Evolutionary conservation across 345 rosid genomes (phyloP).

Genomic region (Euphorbia pulcherrima): DNA sequence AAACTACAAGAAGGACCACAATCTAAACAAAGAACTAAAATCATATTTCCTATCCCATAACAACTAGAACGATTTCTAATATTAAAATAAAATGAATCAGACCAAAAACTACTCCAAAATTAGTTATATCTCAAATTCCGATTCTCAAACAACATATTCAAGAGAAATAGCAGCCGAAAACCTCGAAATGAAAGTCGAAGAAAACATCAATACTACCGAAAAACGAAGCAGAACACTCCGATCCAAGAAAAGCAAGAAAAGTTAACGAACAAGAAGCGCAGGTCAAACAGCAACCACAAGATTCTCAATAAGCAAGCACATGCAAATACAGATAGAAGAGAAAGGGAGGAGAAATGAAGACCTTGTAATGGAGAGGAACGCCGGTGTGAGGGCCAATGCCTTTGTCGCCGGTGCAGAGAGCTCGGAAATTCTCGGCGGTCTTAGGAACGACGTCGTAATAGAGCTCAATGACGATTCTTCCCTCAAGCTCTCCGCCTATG

Average conservation of each 20-base stretch:
- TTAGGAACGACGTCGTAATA: conserved; percentile 75
- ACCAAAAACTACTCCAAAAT: no score
- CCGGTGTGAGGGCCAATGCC: conserved; percentile 77
- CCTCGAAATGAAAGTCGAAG: not conserved
- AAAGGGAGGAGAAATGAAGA: conserved; percentile 12
- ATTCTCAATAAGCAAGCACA: not conserved
- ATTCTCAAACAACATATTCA: not conserved
- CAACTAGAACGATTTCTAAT: no score
- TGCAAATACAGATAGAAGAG: not conserved
- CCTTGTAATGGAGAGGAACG: conserved; percentile 88
- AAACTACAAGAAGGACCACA: not conserved
- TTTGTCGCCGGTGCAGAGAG: conserved; percentile 90
- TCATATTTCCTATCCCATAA: no score
- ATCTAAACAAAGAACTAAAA: not conserved
- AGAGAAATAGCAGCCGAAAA: not conserved
- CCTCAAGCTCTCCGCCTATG: conserved; percentile 90
- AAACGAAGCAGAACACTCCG: not conserved
- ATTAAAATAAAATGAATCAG: no score
- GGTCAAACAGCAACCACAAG: not conserved
- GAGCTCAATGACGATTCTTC: conserved; percentile 82
- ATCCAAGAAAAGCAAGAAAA: not conserved
- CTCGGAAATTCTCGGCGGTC: conserved; percentile 89
- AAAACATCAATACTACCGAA: not conserved
- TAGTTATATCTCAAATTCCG: not conserved
- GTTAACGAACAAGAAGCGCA: not conserved